Conservation (phyloP, 257 asterid species). For the Fraxinus excelsior region DNA sequence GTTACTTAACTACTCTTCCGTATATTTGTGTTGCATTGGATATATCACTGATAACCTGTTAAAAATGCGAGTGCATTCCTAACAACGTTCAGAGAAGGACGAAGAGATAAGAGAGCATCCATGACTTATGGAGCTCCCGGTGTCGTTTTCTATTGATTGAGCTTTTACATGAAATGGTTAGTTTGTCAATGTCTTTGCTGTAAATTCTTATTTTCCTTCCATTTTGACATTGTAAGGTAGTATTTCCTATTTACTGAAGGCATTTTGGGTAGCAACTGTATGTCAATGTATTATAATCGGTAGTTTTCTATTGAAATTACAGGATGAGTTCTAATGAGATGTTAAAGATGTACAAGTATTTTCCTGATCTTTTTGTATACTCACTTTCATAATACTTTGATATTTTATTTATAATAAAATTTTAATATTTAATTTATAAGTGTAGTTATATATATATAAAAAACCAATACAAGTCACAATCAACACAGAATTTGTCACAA, state of each 20-base stretch:
- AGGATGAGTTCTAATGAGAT: background rate
- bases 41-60: background rate
- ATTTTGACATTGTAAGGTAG: no score
- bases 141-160: background rate
- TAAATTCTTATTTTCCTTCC: background rate
- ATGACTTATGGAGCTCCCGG: background rate
- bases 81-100: background rate
- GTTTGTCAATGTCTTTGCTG: background rate
- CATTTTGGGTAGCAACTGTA: no score
- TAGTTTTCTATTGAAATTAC: background rate
- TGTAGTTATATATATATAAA: no score
- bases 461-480: no score
- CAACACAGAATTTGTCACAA: no score
- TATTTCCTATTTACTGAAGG: no score
- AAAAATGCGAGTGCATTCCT: background rate
- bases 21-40: background rate
- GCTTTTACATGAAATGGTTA: background rate
- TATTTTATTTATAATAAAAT: no score
- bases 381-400: background rate
- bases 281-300: no score
- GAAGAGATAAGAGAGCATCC: background rate
- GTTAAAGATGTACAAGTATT: no score
- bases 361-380: no score
- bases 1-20: background rate
- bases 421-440: no score